Percentiles rank a stretch among this genome's conserved stretches.
These are phyloP conservation scores for Sechiopsis laciniata DNA, from an alignment of 306 rosid species.

Conservation along the genomic window DNA sequence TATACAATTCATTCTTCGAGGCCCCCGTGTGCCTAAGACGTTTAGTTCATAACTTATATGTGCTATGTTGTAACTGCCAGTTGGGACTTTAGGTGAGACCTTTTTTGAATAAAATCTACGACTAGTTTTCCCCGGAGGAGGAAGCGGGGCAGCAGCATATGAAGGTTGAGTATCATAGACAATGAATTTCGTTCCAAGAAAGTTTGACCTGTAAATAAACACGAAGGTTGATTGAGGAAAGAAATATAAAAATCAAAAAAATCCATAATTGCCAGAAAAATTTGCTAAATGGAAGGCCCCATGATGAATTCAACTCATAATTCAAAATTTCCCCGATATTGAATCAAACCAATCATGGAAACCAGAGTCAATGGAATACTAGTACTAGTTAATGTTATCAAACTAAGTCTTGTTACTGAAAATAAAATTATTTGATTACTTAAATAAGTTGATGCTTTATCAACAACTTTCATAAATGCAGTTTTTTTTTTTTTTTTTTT, in stretches of 20 bases:
- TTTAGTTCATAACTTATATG: constrained; percentile 84
- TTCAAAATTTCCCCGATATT: not conserved
- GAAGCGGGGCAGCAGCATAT: constrained; percentile 44
- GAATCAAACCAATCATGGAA: not conserved
- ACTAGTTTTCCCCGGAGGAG: constrained; percentile 17
- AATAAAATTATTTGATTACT: not conserved
- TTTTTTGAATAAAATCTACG: constrained; percentile 57
- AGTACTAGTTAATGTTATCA: not conserved
- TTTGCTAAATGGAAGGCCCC: not conserved
- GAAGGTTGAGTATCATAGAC: constrained; percentile 86
- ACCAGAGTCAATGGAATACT: not conserved
- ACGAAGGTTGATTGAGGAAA: not conserved
- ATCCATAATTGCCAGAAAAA: not conserved
- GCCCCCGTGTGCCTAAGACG: constrained; percentile 86
- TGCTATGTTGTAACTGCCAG: constrained; percentile 72
- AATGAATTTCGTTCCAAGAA: constrained; percentile 83
- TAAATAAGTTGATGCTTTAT: not conserved
- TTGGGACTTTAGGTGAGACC: constrained; percentile 83
- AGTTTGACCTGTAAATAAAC: constrained; percentile 58
- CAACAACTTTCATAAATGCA: not conserved
- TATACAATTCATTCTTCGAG: constrained; percentile 87
- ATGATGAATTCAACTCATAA: not conserved
- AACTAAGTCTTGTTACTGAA: not conserved
- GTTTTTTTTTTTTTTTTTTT: too few species aligned
- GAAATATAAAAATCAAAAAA: not conserved